Conservation (phyloP, 805 yeast genomes). For the Naumovozyma castellii region DNA sequence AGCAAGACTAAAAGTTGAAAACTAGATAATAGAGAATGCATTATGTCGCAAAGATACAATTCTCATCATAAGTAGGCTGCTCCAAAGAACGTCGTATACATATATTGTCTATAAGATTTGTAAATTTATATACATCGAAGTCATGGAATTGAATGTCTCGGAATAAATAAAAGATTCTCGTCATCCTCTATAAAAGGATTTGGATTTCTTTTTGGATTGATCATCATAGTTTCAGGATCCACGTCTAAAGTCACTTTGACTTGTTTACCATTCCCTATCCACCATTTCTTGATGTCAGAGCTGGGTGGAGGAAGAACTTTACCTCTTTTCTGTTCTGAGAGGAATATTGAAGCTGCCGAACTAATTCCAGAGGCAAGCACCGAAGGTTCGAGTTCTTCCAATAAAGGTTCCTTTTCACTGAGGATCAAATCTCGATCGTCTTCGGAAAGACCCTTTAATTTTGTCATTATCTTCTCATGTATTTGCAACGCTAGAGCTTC, state of each 20-base stretch:
- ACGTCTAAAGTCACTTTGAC: slow-evolving; percentile 53
- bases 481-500: slow-evolving; percentile 43
- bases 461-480: slow-evolving; percentile 43
- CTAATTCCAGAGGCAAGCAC: background rate
- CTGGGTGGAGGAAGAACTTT: slow-evolving; percentile 75
- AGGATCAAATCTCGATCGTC: slow-evolving; percentile 47
- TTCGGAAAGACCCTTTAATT: slow-evolving; percentile 33
- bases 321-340: slow-evolving; percentile 13
- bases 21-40: no score
- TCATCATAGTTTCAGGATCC: slow-evolving; percentile 33
- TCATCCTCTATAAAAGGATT: slow-evolving; percentile 62
- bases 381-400: slow-evolving; percentile 3
- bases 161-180: slow-evolving; percentile 34
- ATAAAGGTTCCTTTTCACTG: slow-evolving; percentile 16
- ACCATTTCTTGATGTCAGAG: slow-evolving; percentile 77
- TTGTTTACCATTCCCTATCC: slow-evolving; percentile 72
- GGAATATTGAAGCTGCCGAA: slow-evolving; percentile 2
- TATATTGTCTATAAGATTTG: background rate
- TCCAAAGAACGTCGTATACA: no score
- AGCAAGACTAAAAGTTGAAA: no score
- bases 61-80: no score
- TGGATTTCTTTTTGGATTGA: slow-evolving; percentile 59
- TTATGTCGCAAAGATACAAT: no score
- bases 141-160: background rate
- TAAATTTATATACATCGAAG: no score